Conservation (phyloP, 106 monocot species). For the Acorus calamus region DNA sequence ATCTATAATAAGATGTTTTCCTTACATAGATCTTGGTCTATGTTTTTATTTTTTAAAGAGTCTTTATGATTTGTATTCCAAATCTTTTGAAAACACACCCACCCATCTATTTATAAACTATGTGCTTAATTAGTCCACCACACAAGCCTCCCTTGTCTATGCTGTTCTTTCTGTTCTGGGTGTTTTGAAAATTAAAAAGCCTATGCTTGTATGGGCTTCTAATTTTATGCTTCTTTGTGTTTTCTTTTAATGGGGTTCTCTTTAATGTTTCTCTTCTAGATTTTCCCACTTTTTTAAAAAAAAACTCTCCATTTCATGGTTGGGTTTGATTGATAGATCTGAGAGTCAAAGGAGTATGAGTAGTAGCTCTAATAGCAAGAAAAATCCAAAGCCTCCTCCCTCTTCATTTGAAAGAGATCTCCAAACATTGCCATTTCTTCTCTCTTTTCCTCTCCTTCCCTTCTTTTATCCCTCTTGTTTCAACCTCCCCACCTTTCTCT, state of each 20-base stretch:
- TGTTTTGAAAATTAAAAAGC: too few relatives aligned
- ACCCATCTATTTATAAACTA: too few relatives aligned
- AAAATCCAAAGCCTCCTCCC: neutral
- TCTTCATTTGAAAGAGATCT: neutral
- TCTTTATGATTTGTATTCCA: too few relatives aligned
- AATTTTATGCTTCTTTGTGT: neutral
- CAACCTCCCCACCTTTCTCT: neutral
- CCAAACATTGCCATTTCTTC: neutral
- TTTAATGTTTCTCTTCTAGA: neutral
- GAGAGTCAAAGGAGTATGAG: too few relatives aligned
- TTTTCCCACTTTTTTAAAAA: neutral
- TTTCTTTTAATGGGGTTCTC: neutral
- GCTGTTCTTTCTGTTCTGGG: neutral
- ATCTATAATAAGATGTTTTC: too few relatives aligned
- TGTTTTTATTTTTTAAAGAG: too few relatives aligned
- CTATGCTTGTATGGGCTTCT: too few relatives aligned
- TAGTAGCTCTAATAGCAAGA: conserved; percentile 6
- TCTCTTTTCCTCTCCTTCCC: neutral
- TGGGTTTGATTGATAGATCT: conserved; percentile 2
- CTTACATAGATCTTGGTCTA: too few relatives aligned
- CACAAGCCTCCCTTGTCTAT: neutral
- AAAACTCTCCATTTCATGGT: neutral
- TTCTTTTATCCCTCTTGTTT: neutral
- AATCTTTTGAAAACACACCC: too few relatives aligned
- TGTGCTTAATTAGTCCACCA: neutral